These are phyloP conservation scores for Sclerotiophoma versabilis DNA, from an alignment of 2,329 filamentous ascomycete species.

Conservation along the genomic window DNA sequence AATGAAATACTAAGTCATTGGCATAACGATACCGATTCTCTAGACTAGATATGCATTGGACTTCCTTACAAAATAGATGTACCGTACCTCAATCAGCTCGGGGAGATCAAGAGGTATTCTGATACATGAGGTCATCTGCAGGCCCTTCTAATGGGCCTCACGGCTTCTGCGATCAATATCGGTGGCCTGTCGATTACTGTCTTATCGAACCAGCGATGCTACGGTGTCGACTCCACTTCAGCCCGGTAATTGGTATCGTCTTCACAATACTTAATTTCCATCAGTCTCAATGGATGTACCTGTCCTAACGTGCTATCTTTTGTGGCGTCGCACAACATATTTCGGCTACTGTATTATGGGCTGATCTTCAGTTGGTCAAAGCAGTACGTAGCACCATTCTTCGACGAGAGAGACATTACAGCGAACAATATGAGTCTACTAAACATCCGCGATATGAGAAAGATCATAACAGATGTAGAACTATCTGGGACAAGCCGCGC, in stretches of 20 bases:
- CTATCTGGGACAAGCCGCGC: background rate
- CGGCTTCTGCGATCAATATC: background rate
- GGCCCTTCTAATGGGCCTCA: background rate
- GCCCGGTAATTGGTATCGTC: background rate
- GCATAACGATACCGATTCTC: background rate
- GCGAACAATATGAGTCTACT: background rate
- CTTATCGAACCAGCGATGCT: conserved; percentile 22
- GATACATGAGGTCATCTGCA: background rate
- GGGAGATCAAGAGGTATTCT: background rate
- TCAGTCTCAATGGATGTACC: background rate
- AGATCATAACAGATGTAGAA: background rate
- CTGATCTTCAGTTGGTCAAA: background rate
- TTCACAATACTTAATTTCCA: conserved; percentile 2
- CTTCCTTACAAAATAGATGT: background rate
- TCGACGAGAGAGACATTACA: background rate
- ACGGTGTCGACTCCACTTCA: conserved; percentile 28
- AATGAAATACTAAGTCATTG: background rate
- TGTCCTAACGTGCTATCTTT: background rate
- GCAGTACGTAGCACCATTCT: conserved; percentile 2
- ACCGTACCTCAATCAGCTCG: background rate
- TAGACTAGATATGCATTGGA: background rate
- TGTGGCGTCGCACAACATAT: background rate
- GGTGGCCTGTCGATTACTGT: conserved; percentile 26
- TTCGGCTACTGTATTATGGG: background rate
- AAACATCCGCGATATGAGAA: background rate